Evolutionary conservation across 2,329 filamentous ascomycete genomes (phyloP).

Genomic region (Diaporthe caulivora): DNA sequence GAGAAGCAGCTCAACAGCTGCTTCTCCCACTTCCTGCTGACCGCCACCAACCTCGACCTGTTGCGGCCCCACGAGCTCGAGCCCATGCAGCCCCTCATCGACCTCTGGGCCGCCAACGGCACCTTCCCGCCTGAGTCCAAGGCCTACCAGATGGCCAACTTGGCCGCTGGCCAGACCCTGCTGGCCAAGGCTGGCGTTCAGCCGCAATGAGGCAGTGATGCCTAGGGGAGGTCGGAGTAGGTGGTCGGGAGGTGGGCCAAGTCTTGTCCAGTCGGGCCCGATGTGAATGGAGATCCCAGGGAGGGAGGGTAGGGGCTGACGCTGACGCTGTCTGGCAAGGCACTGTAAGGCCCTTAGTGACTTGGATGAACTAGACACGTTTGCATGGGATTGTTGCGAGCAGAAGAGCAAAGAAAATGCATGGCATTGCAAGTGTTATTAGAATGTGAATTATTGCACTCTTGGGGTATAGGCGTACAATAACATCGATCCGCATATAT

Average conservation of each 20-base stretch:
- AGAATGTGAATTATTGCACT: neutral
- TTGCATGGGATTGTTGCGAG: conserved; percentile 5
- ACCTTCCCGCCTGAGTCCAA: conserved; percentile 76
- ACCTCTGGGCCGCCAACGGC: conserved; percentile 82
- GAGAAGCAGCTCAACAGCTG: conserved; percentile 79
- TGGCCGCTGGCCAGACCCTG: conserved; percentile 59
- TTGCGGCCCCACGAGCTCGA: conserved; percentile 83
- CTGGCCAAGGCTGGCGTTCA: conserved; percentile 46
- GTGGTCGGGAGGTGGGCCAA: neutral
- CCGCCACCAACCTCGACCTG: conserved; percentile 76
- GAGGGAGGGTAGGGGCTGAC: neutral
- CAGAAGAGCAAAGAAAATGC: conserved; percentile 15
- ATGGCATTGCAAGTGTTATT: conserved; percentile 20
- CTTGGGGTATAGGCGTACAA: neutral
- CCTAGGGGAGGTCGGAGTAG: neutral
- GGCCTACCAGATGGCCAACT: conserved; percentile 64
- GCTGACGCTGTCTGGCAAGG: neutral
- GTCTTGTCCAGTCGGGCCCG: neutral
- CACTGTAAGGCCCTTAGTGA: too few relatives aligned
- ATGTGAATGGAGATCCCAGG: too few relatives aligned
- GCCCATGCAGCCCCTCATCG: conserved; percentile 85
- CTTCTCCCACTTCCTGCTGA: conserved; percentile 78
- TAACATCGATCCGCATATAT: neutral
- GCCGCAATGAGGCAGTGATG: neutral
- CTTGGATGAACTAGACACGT: neutral